Evolutionary conservation across 352 stramenopile genomes (phyloP), one percentile per base, ranked within the genome.

Genomic region (Phytophthora megakarya): DNA sequence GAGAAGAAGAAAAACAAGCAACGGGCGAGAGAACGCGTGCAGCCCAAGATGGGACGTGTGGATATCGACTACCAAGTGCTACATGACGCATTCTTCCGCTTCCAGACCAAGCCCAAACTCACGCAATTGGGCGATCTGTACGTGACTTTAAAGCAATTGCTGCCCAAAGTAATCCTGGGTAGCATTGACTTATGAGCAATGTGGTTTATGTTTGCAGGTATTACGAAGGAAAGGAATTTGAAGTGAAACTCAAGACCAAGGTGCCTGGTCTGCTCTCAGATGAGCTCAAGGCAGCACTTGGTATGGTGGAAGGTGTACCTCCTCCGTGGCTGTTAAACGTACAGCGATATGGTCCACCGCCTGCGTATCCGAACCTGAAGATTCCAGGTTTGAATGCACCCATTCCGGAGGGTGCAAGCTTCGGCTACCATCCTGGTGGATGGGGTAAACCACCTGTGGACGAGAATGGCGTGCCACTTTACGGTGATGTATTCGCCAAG

Each of bases 361-460:
- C 97, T 19, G 96, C 88, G 23, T 99, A 99, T 73, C 96, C 96
- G 7, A 97, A 97, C 54, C 71, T 99, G 3, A 93, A 92, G 57
- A 98, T 99, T 75, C 96, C 97, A 33, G 97, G 97, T 30, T 80
- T 99, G 43, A 99, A 98, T 73, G 96, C 96, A 2, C 97, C 97
- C 4, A 90, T 99, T 54, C 97, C 97, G 5, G 79, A 91, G 47
- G 89, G 89, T n/a, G 84, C 94, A 7, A 90, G 85, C 48, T 99
- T 98, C 65, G 97, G 97, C 3, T 99, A 98, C 73, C 96, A 99
- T 63, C 80, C 94, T 15, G 96, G 96, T 58, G 96, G 96, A 46
- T 99, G 97, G 97, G 97, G 97, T 9, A 99, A 99, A 70, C 96
- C 97, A 10, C 97, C 97, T 25, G 95, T 99, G 16, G 96, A 99